Conservation (phyloP, 2,329 filamentous ascomycete genomes). For the Fusarium sp. region DNA sequence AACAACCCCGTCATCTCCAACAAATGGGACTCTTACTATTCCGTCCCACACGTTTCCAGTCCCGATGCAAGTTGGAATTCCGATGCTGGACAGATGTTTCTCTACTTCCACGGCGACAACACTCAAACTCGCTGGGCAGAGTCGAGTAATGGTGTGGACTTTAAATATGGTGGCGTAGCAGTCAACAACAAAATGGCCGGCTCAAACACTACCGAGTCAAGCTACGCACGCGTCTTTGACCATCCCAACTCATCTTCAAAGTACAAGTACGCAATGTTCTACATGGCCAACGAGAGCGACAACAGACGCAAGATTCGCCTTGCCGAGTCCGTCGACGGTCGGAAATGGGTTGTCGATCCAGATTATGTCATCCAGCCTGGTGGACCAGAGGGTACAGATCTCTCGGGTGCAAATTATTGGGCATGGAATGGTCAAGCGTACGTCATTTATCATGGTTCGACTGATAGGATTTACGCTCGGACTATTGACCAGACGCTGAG, state of each 20-base stretch:
- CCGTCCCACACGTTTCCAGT: constrained; percentile 28
- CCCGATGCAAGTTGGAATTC: constrained; percentile 25
- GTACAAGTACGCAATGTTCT: constrained; percentile 43
- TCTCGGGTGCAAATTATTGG: constrained; percentile 27
- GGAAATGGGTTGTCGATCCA: constrained; percentile 27
- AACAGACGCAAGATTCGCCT: constrained; percentile 41
- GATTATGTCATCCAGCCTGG: constrained; percentile 16
- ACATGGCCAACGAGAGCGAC: constrained; percentile 43
- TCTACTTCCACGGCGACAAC: constrained; percentile 31
- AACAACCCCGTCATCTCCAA: constrained; percentile 20
- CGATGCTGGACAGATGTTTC: not conserved
- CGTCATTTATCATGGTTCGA: constrained; percentile 18
- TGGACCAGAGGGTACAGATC: not conserved
- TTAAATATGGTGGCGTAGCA: constrained; percentile 27
- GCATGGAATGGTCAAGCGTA: constrained; percentile 16
- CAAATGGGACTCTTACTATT: constrained; percentile 19
- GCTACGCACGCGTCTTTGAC: constrained; percentile 42
- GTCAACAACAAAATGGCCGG: constrained; percentile 40
- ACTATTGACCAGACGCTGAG: constrained; percentile 26
- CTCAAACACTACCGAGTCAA: constrained; percentile 37
- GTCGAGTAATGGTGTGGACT: constrained; percentile 11
- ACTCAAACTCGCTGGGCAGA: constrained; percentile 18
- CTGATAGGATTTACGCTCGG: constrained; percentile 13
- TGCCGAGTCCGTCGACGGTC: constrained; percentile 40
- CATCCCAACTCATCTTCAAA: constrained; percentile 36